A percentile compares a stretch with the other conserved stretches of the same genome.
These are phyloP conservation scores for Fraxinus dipetala DNA, from an alignment of 305 asterid species.

Conservation along the genomic window DNA sequence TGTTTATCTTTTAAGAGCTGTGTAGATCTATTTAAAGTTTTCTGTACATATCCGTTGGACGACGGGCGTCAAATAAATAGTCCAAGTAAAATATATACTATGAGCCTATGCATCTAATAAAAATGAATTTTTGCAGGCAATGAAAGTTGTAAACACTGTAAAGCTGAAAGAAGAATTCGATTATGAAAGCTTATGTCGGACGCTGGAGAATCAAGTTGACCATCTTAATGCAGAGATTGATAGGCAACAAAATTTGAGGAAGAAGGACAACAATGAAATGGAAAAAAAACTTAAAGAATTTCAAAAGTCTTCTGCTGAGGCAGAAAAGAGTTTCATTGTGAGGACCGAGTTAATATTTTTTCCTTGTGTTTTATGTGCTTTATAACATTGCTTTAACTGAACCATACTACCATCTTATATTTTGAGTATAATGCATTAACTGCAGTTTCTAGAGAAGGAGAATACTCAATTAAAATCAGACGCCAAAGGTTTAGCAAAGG, in stretches of 20 bases:
- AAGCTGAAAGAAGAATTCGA: conserved; percentile 93
- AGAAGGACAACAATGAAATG: conserved; percentile 51
- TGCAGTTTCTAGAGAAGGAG: conserved; percentile 68
- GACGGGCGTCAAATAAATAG: background rate
- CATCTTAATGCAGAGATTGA: conserved; percentile 74
- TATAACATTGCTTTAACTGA: conserved; percentile 10
- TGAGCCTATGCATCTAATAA: conserved; percentile 13
- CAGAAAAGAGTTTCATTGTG: conserved; percentile 52
- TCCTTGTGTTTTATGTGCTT: conserved; percentile 15
- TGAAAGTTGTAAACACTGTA: conserved; percentile 74
- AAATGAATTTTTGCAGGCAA: conserved; percentile 59
- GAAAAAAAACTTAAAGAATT: conserved; percentile 49
- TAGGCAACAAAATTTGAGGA: conserved; percentile 64
- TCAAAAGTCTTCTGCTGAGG: conserved; percentile 54
- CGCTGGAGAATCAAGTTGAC: conserved; percentile 73
- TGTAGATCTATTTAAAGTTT: background rate
- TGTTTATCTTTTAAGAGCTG: background rate
- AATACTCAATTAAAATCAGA: conserved; percentile 44
- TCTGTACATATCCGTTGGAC: background rate
- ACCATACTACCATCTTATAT: conserved; percentile 19
- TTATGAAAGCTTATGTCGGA: conserved; percentile 83
- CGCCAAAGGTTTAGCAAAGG: conserved; percentile 44
- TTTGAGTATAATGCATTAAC: conserved; percentile 20
- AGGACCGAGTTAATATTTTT: conserved; percentile 66
- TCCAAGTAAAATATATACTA: background rate